Evolutionary conservation across 2,329 filamentous ascomycete genomes (phyloP).

Genomic region (Colletotrichum acutatum): DNA sequence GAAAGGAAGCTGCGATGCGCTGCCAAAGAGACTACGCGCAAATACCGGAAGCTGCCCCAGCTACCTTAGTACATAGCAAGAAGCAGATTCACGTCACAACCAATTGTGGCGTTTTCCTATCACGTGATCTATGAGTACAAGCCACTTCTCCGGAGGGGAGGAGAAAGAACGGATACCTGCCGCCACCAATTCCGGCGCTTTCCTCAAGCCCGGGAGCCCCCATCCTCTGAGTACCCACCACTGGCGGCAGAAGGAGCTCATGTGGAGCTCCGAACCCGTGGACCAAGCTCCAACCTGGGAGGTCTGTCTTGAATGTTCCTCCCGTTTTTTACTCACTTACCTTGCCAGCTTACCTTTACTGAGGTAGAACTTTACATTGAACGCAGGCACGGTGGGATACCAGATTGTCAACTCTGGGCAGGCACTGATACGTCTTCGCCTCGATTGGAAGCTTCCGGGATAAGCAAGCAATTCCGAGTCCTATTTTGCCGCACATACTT

Average conservation of each 20-base stretch:
- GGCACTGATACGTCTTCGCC: too few species aligned
- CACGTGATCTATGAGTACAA: neutral
- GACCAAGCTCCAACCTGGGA: constrained; percentile 24
- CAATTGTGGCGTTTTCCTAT: neutral
- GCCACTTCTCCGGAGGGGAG: constrained; percentile 9
- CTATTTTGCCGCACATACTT: neutral
- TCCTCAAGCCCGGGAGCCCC: constrained; percentile 3
- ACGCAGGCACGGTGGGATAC: neutral
- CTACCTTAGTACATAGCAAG: too few species aligned
- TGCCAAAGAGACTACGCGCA: neutral
- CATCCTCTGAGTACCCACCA: neutral
- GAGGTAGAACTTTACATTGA: too few species aligned
- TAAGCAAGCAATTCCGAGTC: neutral
- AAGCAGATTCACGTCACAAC: neutral
- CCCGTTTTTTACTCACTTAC: neutral
- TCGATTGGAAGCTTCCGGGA: neutral
- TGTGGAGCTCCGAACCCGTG: constrained; percentile 25
- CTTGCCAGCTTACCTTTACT: too few species aligned
- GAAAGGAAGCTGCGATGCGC: constrained; percentile 15
- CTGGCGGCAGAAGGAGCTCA: constrained; percentile 11
- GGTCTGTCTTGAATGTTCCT: neutral
- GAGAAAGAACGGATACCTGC: constrained; percentile 2
- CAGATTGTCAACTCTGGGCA: neutral
- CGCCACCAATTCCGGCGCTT: constrained; percentile 12
- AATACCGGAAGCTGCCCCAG: neutral